Conservation (phyloP, 805 yeast genomes). For the Saccharomycopsis capsularis region DNA sequence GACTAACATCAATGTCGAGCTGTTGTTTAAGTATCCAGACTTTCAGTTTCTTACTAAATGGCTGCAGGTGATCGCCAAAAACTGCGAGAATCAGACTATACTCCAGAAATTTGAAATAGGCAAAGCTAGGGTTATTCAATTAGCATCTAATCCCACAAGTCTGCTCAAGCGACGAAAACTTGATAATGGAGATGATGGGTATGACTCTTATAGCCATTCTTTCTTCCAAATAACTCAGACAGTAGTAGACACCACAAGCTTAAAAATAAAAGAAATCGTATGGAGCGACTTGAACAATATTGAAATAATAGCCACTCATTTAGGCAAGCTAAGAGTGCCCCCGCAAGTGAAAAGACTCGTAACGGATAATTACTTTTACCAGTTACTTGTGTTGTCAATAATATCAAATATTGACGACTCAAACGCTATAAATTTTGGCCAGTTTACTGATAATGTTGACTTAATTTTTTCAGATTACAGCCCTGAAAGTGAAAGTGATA, state of each 20-base stretch:
- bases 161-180: background rate
- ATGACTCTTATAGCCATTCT: background rate
- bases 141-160: too few species aligned
- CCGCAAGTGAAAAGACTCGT: background rate
- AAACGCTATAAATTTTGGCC: too few species aligned
- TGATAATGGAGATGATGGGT: background rate
- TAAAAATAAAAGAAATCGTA: background rate
- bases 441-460: too few species aligned
- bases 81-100: background rate
- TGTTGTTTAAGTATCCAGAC: conserved; percentile 4
- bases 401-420: too few species aligned
- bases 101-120: background rate
- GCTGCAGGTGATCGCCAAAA: background rate
- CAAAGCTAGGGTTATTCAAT: too few species aligned
- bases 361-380: too few species aligned
- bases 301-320: background rate
- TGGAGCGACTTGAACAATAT: background rate
- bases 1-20: too few species aligned
- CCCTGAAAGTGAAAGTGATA: too few species aligned
- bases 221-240: background rate
- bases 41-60: background rate
- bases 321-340: background rate
- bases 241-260: background rate
- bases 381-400: too few species aligned
- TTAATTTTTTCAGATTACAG: too few species aligned